Evolutionary conservation across 306 rosid species (phyloP).

Genomic region (Pyrus pyrifolia): DNA sequence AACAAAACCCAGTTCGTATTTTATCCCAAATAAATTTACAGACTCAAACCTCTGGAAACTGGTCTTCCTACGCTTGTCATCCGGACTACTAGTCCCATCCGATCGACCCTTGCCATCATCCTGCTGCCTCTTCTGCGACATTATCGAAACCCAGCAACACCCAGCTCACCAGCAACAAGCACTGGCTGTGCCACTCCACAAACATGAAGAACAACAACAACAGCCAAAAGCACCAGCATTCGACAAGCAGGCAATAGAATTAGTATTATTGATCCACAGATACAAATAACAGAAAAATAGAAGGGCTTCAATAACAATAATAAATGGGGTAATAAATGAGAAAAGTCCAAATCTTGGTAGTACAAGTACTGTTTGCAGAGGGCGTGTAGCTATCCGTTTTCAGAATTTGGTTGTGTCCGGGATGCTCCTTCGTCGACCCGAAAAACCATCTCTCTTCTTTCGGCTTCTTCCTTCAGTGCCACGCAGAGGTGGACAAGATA

Average conservation of each 20-base stretch:
- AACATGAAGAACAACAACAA: slow-evolving; percentile 6
- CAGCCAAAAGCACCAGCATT: slow-evolving; percentile 37
- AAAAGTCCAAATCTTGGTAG: slow-evolving; percentile 10
- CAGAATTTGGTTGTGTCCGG: slow-evolving; percentile 39
- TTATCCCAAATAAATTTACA: background rate
- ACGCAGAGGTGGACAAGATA: background rate
- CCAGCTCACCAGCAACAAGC: background rate
- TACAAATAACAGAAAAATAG: background rate
- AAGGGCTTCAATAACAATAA: background rate
- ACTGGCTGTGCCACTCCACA: background rate
- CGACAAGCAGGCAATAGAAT: background rate
- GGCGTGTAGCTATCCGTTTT: background rate
- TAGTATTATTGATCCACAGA: background rate
- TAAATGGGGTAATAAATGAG: slow-evolving; percentile 14
- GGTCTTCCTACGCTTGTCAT: slow-evolving; percentile 70
- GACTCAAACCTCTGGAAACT: slow-evolving; percentile 33
- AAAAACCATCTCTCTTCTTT: slow-evolving; percentile 14
- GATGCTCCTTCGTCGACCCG: slow-evolving; percentile 37
- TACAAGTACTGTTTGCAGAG: background rate
- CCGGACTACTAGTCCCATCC: slow-evolving; percentile 31
- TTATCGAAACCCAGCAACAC: slow-evolving; percentile 17
- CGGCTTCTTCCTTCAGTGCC: background rate
- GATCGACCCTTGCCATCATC: slow-evolving; percentile 57
- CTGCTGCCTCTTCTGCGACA: slow-evolving; percentile 81
- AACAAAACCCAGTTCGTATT: background rate